A percentile compares a stretch with the other conserved stretches of the same genome.
Conservation (phyloP, 2,329 filamentous ascomycete species). For the Anthostomella pinea region DNA sequence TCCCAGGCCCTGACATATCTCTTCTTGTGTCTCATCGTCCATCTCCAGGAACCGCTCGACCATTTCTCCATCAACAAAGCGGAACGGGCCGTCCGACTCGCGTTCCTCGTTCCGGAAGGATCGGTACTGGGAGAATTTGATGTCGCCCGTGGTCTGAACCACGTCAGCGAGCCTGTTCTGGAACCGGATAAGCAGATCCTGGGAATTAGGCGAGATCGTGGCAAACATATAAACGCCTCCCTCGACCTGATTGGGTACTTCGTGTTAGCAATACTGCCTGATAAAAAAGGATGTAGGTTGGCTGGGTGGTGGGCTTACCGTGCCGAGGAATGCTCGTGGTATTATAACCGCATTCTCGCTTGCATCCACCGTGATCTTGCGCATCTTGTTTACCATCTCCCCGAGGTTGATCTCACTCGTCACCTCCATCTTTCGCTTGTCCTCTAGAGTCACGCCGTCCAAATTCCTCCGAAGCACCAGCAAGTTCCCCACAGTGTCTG, state of each 20-base stretch:
- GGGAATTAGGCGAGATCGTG: constrained; percentile 67
- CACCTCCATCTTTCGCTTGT: constrained; percentile 66
- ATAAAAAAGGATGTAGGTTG: background rate
- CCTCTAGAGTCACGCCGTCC: constrained; percentile 70
- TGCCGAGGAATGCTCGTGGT: constrained; percentile 84
- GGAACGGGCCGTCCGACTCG: constrained; percentile 70
- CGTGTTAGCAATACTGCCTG: constrained; percentile 15
- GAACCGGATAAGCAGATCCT: constrained; percentile 79
- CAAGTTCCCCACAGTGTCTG: constrained; percentile 85
- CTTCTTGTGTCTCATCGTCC: constrained; percentile 53
- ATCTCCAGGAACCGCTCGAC: constrained; percentile 81
- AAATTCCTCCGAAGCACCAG: constrained; percentile 73
- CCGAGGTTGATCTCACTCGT: constrained; percentile 82
- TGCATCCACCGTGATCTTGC: constrained; percentile 66
- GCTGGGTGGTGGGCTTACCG: constrained; percentile 55
- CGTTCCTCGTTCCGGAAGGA: constrained; percentile 73
- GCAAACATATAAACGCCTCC: constrained; percentile 90
- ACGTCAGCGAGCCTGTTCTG: constrained; percentile 68
- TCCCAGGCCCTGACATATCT: constrained; percentile 53
- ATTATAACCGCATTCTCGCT: constrained; percentile 65
- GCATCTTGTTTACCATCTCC: constrained; percentile 90
- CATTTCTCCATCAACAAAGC: constrained; percentile 91
- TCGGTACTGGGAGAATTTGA: constrained; percentile 78
- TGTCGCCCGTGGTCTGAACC: constrained; percentile 66
- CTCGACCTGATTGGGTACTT: constrained; percentile 62